Conservation (phyloP, 441 rosid genomes). For the Populus tomentosa region DNA sequence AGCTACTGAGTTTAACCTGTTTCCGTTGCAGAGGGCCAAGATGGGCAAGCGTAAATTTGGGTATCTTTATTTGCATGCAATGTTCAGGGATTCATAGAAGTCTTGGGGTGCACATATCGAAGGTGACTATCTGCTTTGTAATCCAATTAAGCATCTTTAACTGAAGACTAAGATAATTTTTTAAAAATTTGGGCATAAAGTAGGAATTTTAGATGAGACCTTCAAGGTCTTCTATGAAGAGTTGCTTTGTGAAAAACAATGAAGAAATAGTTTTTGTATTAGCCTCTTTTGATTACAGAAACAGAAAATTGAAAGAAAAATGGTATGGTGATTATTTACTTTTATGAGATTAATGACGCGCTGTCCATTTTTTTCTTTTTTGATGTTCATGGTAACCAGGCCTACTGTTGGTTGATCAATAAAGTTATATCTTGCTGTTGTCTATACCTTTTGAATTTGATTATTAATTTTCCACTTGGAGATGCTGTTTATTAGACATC, state of each 20-base stretch:
- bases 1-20: slow-evolving; percentile 19
- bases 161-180: no score
- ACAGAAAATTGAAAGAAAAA: background rate
- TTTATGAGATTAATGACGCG: background rate
- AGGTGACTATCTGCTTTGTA: slow-evolving; percentile 31
- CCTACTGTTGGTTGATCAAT: background rate
- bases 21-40: slow-evolving; percentile 67
- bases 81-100: slow-evolving; percentile 80
- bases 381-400: background rate
- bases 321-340: no score
- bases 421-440: background rate
- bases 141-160: background rate
- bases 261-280: background rate
- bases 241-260: background rate
- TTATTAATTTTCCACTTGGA: background rate
- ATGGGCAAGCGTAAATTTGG: slow-evolving; percentile 83
- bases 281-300: background rate
- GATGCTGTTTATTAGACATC: background rate
- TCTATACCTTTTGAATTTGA: background rate
- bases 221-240: background rate
- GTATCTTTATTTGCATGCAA: slow-evolving; percentile 82
- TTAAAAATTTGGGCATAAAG: background rate
- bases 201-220: background rate
- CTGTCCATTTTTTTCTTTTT: background rate
- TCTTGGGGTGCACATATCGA: slow-evolving; percentile 80